Evolutionary conservation across 805 yeast species (phyloP), one percentile per base, ranked within the genome.

Genomic region (Metschnikowia corniflorae): DNA sequence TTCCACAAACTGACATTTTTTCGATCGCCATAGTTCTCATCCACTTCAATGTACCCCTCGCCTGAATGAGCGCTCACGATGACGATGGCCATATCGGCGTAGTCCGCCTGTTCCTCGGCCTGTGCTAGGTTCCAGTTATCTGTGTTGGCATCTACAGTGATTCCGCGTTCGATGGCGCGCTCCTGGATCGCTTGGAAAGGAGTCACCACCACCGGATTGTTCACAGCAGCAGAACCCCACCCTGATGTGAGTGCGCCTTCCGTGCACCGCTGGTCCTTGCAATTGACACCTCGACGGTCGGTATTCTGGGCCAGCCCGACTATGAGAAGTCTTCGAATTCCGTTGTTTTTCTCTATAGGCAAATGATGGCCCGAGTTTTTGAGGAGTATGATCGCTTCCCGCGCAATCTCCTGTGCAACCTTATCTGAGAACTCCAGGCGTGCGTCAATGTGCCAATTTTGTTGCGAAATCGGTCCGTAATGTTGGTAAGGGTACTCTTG

Each of bases 181-280:
- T 58, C 57, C 4, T 71, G 61, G 26, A 79, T 70, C 1, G 77
- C 81, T 50, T 77, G 80, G 40, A 65, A 65, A 0, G 84, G 83
- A 1, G 82, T 71, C n/a, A 75, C 63, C 4, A 76, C 73, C 50
- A 61, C 75, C 2, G 80, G 79, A 28, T 75, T 70, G 44, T 67
- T 71, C 12, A 71, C 80, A 8, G 79, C 65, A 0, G 82, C 78
- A 4, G 84, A 78, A 0, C 85, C 86, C 80, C 84, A 76, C 10
- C 84, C 84, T 20, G 73, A 65, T 22, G 75, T 71, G 27, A 78
- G 50, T 2, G 75, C 70, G 2, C 85, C 86, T 39, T 72, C 68
- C 8, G 63, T 63, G 42, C 77, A 69, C 31, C 64, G 66, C 50
- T 72, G 76, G 50, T 77, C 82, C 40, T 64, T 69, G 38, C 77